Conservation (phyloP, 1,284 basidiomycete species). For the Ganoderma multipileum region DNA sequence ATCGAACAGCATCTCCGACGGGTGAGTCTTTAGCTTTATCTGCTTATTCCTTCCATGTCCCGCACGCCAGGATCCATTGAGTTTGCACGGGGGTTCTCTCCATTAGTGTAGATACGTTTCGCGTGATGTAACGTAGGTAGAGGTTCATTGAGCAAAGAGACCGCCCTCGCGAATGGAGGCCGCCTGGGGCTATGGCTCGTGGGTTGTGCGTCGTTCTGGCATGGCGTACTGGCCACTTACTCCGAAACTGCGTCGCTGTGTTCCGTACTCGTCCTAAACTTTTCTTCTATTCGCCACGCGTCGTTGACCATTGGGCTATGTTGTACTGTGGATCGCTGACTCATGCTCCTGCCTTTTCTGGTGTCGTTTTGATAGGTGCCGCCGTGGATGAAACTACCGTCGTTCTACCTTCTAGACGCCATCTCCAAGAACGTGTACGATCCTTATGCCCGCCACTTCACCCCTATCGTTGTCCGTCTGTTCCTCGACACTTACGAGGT, state of each 20-base stretch:
- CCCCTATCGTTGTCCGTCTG: constrained; percentile 76
- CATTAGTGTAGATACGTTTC: constrained; percentile 1
- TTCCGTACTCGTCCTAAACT: constrained; percentile 10
- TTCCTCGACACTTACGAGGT: constrained; percentile 87
- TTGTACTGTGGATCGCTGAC: constrained; percentile 64
- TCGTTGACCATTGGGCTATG: constrained; percentile 10
- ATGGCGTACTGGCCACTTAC: constrained; percentile 8
- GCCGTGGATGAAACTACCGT: constrained; percentile 91
- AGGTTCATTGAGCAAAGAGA: constrained; percentile 37
- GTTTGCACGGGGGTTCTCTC: not conserved
- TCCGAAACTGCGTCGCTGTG: constrained; percentile 26
- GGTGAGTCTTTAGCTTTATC: constrained; percentile 65
- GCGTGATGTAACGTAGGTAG: constrained; percentile 38
- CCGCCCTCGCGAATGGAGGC: constrained; percentile 22
- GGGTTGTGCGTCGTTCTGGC: constrained; percentile 13
- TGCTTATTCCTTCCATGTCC: not conserved
- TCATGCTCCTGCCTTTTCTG: constrained; percentile 51
- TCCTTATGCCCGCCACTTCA: constrained; percentile 86
- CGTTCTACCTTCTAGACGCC: constrained; percentile 95
- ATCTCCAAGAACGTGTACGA: constrained; percentile 95
- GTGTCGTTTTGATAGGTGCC: constrained; percentile 67
- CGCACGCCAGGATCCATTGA: not conserved
- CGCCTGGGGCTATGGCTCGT: not conserved
- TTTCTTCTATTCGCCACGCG: constrained; percentile 37
- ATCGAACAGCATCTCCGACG: constrained; percentile 87